Percentiles rank a stretch among this genome's conserved stretches.
Conservation (phyloP, 257 asterid species). For the Leonotis leonurus region DNA sequence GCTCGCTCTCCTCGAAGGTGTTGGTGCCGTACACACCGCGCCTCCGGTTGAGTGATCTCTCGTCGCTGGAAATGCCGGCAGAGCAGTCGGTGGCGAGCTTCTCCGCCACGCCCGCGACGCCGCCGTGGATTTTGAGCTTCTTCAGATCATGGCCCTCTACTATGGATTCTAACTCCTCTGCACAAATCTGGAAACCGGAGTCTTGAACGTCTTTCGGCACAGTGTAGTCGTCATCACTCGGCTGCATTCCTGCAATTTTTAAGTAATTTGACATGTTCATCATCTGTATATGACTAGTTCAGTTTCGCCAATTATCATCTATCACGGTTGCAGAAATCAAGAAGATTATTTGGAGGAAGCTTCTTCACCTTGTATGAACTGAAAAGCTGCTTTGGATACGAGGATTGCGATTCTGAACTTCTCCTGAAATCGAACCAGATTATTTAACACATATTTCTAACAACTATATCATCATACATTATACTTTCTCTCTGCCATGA, state of each 20-base stretch:
- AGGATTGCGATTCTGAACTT: conserved; percentile 84
- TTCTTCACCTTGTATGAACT: conserved; percentile 67
- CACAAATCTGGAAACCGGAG: conserved; percentile 73
- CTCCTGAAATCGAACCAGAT: conserved; percentile 42
- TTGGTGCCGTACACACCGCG: conserved; percentile 55
- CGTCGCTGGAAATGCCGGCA: conserved; percentile 45
- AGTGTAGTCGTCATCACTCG: conserved; percentile 51
- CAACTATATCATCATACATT: too few species aligned
- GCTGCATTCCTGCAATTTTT: conserved; percentile 66
- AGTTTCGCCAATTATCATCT: too few species aligned
- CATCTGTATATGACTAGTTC: too few species aligned
- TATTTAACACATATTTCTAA: too few species aligned
- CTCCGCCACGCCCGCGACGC: conserved; percentile 42
- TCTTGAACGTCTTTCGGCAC: conserved; percentile 63
- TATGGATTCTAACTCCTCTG: conserved; percentile 72
- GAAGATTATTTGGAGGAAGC: too few species aligned
- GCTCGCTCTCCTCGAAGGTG: conserved; percentile 47
- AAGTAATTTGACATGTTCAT: too few species aligned
- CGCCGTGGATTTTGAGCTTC: conserved; percentile 68
- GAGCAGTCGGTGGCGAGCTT: conserved; percentile 55
- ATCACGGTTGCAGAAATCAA: too few species aligned
- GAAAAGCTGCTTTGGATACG: conserved; percentile 91
- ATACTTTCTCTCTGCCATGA: too few species aligned
- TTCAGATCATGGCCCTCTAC: conserved; percentile 84
- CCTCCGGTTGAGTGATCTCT: conserved; percentile 38